These are phyloP conservation scores for Halophytophthora polymorphica DNA, from an alignment of 352 stramenopile species.

Conservation along the genomic window DNA sequence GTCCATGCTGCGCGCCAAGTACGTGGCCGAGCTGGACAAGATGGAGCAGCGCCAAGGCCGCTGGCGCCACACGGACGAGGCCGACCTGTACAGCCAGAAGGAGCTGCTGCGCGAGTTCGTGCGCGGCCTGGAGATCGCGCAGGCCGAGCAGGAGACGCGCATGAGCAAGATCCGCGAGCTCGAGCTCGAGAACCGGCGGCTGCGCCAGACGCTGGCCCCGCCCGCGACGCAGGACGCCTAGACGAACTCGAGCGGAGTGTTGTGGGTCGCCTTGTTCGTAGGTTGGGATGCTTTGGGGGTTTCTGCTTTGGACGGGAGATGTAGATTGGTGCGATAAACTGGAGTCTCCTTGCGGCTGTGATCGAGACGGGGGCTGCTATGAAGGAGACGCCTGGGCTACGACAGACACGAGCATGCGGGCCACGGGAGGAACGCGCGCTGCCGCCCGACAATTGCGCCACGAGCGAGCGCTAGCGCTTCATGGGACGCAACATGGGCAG, in stretches of 20 bases:
- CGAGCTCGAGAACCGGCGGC: slow-evolving; percentile 57
- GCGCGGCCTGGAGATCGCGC: slow-evolving; percentile 63
- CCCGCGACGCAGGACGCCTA: not conserved
- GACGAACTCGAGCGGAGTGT: too few species aligned
- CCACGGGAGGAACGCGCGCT: too few species aligned
- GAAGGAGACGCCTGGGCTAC: too few species aligned
- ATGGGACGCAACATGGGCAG: too few species aligned
- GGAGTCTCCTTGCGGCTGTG: slow-evolving; percentile 6
- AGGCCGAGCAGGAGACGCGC: slow-evolving; percentile 67
- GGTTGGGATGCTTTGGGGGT: too few species aligned
- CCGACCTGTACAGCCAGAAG: slow-evolving; percentile 33
- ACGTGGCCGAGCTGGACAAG: slow-evolving; percentile 40
- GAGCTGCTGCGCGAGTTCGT: slow-evolving; percentile 72
- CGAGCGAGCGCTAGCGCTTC: too few species aligned
- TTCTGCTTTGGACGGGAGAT: too few species aligned
- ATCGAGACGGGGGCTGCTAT: too few species aligned
- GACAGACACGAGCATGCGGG: too few species aligned
- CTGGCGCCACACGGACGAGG: slow-evolving; percentile 32
- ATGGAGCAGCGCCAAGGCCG: slow-evolving; percentile 38
- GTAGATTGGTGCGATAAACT: too few species aligned
- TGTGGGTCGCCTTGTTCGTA: too few species aligned
- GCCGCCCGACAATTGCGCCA: too few species aligned
- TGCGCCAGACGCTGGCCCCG: slow-evolving; percentile 43
- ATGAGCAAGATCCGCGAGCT: slow-evolving; percentile 73
- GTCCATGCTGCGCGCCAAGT: slow-evolving; percentile 63